phyloP scores from a whole-genome alignment of 495 filamentous ascomycete genomes.

The Neurospora sp. region DNA sequence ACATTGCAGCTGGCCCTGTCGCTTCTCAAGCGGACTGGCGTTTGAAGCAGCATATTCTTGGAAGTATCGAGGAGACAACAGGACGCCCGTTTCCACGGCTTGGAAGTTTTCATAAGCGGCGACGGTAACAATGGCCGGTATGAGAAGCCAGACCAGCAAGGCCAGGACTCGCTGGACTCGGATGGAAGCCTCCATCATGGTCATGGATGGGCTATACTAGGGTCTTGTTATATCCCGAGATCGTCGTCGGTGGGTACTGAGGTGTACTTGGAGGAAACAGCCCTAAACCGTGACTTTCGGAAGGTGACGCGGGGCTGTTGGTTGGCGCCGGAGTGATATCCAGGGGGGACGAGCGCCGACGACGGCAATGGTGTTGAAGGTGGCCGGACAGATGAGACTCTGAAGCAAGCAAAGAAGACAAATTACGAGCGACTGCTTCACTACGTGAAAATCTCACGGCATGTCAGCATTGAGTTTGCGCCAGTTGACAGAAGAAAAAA shows the following conservation, averaged over 20 bases:
- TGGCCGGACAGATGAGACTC: neutral
- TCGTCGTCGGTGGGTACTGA: neutral
- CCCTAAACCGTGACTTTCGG: neutral
- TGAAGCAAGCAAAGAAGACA: neutral
- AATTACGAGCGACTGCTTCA: neutral
- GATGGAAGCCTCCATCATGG: neutral
- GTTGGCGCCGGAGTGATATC: neutral
- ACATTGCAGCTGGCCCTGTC: slow-evolving; percentile 4
- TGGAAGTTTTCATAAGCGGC: slow-evolving; percentile 5
- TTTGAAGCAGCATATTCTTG: neutral
- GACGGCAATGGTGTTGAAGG: neutral
- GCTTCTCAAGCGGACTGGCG: slow-evolving; percentile 4
- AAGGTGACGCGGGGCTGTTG: neutral
- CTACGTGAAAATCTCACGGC: neutral
- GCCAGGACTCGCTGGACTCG: neutral
- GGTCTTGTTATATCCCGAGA: neutral
- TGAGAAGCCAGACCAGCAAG: neutral
- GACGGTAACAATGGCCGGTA: neutral
- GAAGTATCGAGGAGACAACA: slow-evolving; percentile 10
- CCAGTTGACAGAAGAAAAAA: neutral
- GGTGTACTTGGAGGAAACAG: neutral
- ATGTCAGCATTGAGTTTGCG: too few species aligned
- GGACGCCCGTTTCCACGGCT: slow-evolving; percentile 10
- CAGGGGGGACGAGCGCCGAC: neutral
- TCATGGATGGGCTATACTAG: neutral